phyloP scores from a whole-genome alignment of 2,329 filamentous ascomycete genomes.

The Phoma herbarum region DNA sequence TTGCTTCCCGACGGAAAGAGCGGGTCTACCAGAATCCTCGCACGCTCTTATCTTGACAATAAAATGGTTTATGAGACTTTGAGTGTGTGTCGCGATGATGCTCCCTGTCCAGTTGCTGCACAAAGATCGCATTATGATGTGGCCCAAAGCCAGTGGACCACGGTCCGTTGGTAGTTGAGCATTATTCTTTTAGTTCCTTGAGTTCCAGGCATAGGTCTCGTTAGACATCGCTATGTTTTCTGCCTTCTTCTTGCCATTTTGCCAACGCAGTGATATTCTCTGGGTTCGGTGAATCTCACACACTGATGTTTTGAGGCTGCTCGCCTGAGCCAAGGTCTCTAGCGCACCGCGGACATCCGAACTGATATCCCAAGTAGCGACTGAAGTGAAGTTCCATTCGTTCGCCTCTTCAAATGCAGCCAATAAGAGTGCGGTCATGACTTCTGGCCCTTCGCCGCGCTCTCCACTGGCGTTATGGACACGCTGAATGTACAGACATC shows the following conservation, averaged over 20 bases:
- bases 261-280: constrained; percentile 5
- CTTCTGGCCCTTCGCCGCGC: background rate
- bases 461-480: background rate
- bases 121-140: background rate
- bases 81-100: background rate
- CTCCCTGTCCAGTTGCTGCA: background rate
- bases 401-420: constrained; percentile 12
- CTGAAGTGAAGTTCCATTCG: constrained; percentile 9
- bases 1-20: constrained; percentile 18
- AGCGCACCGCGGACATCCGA: background rate
- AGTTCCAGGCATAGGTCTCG: constrained; percentile 5
- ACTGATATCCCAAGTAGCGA: constrained; percentile 8
- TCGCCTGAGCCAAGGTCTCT: background rate
- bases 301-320: background rate
- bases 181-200: background rate
- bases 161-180: background rate
- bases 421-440: constrained; percentile 6
- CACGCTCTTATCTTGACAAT: constrained; percentile 1
- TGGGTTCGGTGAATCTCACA: background rate
- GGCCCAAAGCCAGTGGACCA: background rate
- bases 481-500: constrained; percentile 13
- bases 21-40: background rate
- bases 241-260: background rate
- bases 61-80: too few species aligned
- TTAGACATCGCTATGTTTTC: background rate